phyloP scores from a whole-genome alignment of 2,329 filamentous ascomycete species.

The Bimuria novae-zelandiae region DNA sequence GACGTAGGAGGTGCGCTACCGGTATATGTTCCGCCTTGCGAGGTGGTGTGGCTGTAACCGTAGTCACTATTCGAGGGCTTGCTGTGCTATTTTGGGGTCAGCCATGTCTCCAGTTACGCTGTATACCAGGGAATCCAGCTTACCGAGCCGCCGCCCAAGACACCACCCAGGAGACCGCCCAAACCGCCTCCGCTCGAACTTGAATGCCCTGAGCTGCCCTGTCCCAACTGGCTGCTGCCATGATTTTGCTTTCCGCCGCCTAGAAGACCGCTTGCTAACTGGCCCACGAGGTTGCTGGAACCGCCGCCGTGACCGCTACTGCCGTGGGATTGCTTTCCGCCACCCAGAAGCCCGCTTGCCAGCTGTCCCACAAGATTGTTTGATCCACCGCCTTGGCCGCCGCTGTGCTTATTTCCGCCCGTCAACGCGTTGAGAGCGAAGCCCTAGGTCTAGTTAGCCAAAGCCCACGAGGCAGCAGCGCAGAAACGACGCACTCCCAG shows the following conservation, averaged over 20 bases:
- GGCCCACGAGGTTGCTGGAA: conserved; percentile 54
- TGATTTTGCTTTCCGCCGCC: conserved; percentile 44
- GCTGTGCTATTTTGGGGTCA: conserved; percentile 30
- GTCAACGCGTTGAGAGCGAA: conserved; percentile 65
- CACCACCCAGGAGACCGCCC: conserved; percentile 37
- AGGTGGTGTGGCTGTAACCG: conserved; percentile 61
- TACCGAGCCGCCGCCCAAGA: conserved; percentile 45
- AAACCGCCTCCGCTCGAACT: conserved; percentile 30
- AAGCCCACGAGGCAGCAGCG: conserved; percentile 3
- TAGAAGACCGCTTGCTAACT: conserved; percentile 57
- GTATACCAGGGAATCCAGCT: conserved; percentile 11
- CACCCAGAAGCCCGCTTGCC: conserved; percentile 54
- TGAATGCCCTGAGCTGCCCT: conserved; percentile 49
- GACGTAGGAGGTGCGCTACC: conserved; percentile 67
- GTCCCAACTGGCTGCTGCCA: conserved; percentile 47
- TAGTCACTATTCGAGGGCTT: conserved; percentile 52
- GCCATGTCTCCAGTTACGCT: background rate
- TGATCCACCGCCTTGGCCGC: conserved; percentile 33
- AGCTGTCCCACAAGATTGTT: conserved; percentile 57
- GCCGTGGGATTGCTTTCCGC: conserved; percentile 41
- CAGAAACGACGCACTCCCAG: conserved; percentile 61
- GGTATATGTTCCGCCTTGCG: conserved; percentile 59
- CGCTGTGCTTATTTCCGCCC: conserved; percentile 44
- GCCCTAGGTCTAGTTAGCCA: conserved; percentile 51
- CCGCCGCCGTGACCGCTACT: conserved; percentile 40